These are phyloP conservation scores for Ogataea methanolica DNA, from an alignment of 805 yeast genomes.

Conservation along the genomic window DNA sequence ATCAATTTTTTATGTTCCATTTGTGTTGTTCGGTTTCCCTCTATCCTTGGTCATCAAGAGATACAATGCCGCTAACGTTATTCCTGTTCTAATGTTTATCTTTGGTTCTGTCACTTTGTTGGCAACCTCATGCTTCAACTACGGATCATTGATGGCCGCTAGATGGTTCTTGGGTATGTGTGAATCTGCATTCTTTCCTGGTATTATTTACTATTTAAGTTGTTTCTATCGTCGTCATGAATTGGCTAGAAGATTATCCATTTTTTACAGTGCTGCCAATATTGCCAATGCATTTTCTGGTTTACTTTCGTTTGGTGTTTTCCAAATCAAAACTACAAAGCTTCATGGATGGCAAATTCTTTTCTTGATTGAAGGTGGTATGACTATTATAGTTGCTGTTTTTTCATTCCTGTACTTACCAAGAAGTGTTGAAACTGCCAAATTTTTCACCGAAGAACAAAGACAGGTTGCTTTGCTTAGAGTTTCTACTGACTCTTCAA, in stretches of 20 bases:
- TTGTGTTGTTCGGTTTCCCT: slow-evolving; percentile 42
- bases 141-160: slow-evolving; percentile 31
- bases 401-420: slow-evolving; percentile 34
- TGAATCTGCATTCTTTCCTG: slow-evolving; percentile 37
- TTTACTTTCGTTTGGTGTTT: slow-evolving; percentile 30
- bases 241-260: slow-evolving; percentile 32
- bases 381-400: slow-evolving; percentile 33
- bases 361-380: slow-evolving; percentile 41
- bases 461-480: slow-evolving; percentile 34
- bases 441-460: slow-evolving; percentile 38
- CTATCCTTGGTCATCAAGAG: slow-evolving; percentile 36
- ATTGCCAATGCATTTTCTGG: slow-evolving; percentile 35
- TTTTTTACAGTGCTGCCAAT: slow-evolving; percentile 33
- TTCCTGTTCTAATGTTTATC: slow-evolving; percentile 40
- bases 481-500: slow-evolving; percentile 41
- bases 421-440: slow-evolving; percentile 31
- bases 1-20: slow-evolving; percentile 42
- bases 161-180: slow-evolving; percentile 35
- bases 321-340: slow-evolving; percentile 34
- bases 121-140: slow-evolving; percentile 36
- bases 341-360: slow-evolving; percentile 46
- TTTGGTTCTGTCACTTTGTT: slow-evolving; percentile 40
- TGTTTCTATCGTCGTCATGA: slow-evolving; percentile 36
- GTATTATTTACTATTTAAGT: slow-evolving; percentile 34
- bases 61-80: slow-evolving; percentile 39